These are phyloP conservation scores for Exophiala mesophila DNA, from an alignment of 2,329 filamentous ascomycete species.

Conservation along the genomic window DNA sequence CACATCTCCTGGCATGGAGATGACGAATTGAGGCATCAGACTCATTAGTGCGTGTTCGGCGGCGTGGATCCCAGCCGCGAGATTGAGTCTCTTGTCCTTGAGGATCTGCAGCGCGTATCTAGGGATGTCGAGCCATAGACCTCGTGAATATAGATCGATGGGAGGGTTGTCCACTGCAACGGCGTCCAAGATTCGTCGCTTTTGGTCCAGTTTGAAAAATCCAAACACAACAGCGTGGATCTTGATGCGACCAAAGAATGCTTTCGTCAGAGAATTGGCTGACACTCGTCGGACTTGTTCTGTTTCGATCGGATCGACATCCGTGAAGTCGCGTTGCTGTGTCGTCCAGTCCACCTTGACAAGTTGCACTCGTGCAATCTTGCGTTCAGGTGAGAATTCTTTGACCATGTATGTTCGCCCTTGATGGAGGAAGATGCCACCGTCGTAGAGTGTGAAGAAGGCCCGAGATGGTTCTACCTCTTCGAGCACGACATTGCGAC, in stretches of 20 bases:
- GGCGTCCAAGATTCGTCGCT: conserved; percentile 79
- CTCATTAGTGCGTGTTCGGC: conserved; percentile 87
- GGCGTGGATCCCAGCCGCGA: conserved; percentile 87
- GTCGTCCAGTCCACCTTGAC: conserved; percentile 96
- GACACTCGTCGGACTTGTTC: conserved; percentile 75
- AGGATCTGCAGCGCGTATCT: conserved; percentile 73
- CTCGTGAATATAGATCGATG: conserved; percentile 76
- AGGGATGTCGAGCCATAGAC: conserved; percentile 94
- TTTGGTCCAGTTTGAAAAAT: conserved; percentile 94
- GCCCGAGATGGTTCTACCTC: conserved; percentile 95
- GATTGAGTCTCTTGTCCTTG: conserved; percentile 64
- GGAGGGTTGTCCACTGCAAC: conserved; percentile 91
- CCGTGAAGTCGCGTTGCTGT: conserved; percentile 84
- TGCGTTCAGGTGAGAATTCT: conserved; percentile 74
- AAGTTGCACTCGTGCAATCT: conserved; percentile 79
- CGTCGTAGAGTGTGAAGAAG: conserved; percentile 93
- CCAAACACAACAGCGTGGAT: conserved; percentile 88
- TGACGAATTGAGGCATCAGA: conserved; percentile 84
- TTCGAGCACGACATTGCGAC: conserved; percentile 79
- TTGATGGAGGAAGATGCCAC: conserved; percentile 94
- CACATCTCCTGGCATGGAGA: conserved; percentile 85
- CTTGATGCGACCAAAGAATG: conserved; percentile 80
- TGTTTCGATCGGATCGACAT: conserved; percentile 88
- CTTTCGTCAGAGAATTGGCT: conserved; percentile 55
- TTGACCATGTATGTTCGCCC: conserved; percentile 89